Evolutionary conservation across 371 early-diverging fungal genomes (phyloP), one percentile per base, ranked within the genome.

Genomic region (Chytridiales sp.): DNA sequence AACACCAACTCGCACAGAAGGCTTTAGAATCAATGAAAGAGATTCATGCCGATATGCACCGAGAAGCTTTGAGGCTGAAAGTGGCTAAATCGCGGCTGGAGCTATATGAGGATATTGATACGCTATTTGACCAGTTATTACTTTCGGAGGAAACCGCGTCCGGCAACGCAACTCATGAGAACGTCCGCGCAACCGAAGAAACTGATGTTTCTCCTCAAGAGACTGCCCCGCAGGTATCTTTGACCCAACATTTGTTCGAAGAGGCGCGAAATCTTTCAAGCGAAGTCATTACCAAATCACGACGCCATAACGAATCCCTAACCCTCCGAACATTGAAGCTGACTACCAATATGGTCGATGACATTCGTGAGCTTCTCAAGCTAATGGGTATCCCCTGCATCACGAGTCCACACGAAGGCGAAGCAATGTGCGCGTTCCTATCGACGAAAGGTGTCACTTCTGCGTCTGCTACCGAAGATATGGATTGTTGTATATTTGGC

Each of bases 391-490:
- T 36, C 34, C 54, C 54, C 5, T n/a, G 6, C 9, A 9, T 54
- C 9, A 40, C 40, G 26, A 41, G 42, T 24, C 44, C 41, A 15
- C 54, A 54, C 21, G 54, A 54, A 26, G 54, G 54, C 15, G 54
- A 54, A 40, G 54, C 42, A 15, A 17, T 54, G 11, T 54, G 54
- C 41, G 42, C 54, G 26, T 40, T 40, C 34, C 29, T 54, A 27
- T 24, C 42, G 41, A 11, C 38, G 11, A 24, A 36, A 24, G 54
- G 54, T 15, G 17, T 21, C 0, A 24, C 42, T 9, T 17, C 15
- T n/a, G 54, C 40, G 13, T 19, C 54, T 1, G 54, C 42, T 11
- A 54, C 54, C 26, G 54, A 54, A 26, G 54, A 54, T 26, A 54
- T 40, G 44, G 54, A 54, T 40, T 13, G 19, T 4, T 36, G 38